These are phyloP conservation scores for Torulaspora globosa DNA, from an alignment of 1,139 yeast species.

Conservation along the genomic window DNA sequence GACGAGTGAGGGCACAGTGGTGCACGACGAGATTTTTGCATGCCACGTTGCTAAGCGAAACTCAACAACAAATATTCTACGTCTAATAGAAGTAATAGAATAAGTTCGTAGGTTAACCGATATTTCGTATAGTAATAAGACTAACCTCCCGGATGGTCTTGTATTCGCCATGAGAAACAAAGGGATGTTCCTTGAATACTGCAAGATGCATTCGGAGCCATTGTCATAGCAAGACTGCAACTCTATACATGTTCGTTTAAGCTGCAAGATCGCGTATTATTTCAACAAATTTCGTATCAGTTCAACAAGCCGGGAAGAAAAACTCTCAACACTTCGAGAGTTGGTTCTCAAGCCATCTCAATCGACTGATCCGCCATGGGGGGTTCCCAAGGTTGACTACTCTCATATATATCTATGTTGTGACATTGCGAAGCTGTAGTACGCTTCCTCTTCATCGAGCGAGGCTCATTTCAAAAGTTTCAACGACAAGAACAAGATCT, in stretches of 20 bases:
- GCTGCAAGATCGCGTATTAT: slow-evolving; percentile 2
- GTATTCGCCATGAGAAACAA: background rate
- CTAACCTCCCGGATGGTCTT: background rate
- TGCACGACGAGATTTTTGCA: slow-evolving; percentile 7
- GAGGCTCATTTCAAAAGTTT: slow-evolving; percentile 1
- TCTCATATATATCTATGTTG: background rate
- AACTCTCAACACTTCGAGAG: background rate
- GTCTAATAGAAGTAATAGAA: slow-evolving; percentile 6
- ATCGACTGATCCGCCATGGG: background rate
- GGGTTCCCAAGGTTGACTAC: background rate
- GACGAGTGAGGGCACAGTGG: slow-evolving; percentile 10
- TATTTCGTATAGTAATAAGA: slow-evolving; percentile 5
- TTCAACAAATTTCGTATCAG: slow-evolving; percentile 3
- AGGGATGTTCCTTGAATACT: background rate
- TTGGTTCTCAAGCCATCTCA: slow-evolving; percentile 1
- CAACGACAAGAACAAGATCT: background rate
- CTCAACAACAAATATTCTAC: slow-evolving; percentile 13
- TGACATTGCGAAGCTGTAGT: background rate
- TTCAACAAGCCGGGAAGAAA: slow-evolving; percentile 14
- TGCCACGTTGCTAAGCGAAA: slow-evolving; percentile 4
- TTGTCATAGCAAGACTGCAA: background rate
- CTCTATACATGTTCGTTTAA: background rate
- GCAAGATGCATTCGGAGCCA: background rate
- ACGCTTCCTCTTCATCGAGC: background rate
- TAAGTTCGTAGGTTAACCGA: background rate